Base-by-base conservation (phyloP, 768 basidiomycete genomes). In the Hemileccinum impolitum region DNA sequence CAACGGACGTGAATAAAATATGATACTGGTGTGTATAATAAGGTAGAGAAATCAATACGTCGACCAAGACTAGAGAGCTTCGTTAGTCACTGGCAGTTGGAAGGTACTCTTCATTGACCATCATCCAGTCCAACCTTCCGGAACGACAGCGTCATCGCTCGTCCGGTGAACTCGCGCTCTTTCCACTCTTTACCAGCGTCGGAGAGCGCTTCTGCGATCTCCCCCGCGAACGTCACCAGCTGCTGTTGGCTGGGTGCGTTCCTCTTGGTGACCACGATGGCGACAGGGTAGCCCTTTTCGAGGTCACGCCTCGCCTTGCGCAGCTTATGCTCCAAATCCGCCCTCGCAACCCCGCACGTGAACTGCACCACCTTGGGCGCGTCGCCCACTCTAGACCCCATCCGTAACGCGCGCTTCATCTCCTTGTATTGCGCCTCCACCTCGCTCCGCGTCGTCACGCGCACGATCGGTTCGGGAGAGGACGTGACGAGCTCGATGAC, bases 361-460 rank as follows among this genome's bases (percentile, higher is more conserved):
- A 92, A 60, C 66, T 87, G 84, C 5, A 89, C 71, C 69, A 88
- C 84, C 70, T 90, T 90, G 46, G 69, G 61, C 53, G 67, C 69
- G 51, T 60, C 61, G 19, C 61, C 54, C 10, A 48, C 58, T 50
- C 53, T 61, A 45, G 18, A 63, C 50, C 50, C 72, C 63, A 44
- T 69, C 62, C 39, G 66, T 54, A 35, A 48, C 57, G 70, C 69
- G 41, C 59, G 64, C 54, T 69, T 72, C 43, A 65, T 55, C 47
- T 69, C 65, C 51, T 68, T 71, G 17, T 69, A 61, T 53, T 70
- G 72, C 34, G 66, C 68, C 48, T 69, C 70, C 34, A 69, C 66
- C 30, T 68, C 73, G 52, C 72, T 72, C 50, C 73, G 73, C 56
- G 79, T 68, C 25, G 82, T 57, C 23, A 88, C 62, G 51, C 75